Evolutionary conservation across 2,329 filamentous ascomycete species (phyloP).

Genomic region (Drechslerella coelobrocha): DNA sequence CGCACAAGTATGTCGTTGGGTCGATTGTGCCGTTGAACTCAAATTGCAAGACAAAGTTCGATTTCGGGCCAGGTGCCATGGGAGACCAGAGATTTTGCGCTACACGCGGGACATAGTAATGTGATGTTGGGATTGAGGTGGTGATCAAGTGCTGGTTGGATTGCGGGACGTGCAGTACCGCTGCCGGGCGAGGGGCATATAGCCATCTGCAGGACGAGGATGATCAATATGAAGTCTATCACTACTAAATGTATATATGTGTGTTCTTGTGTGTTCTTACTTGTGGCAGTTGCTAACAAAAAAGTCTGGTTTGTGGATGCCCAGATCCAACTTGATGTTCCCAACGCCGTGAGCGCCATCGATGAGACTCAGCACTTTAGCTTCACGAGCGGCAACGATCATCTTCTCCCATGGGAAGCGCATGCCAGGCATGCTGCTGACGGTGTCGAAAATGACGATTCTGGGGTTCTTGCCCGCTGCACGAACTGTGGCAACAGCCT

Average conservation of each 20-base stretch:
- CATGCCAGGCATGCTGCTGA: slow-evolving; percentile 79
- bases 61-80: slow-evolving; percentile 63
- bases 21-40: slow-evolving; percentile 80
- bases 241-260: background rate
- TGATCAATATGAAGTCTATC: slow-evolving; percentile 9
- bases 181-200: slow-evolving; percentile 77
- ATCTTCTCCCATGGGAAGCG: slow-evolving; percentile 78
- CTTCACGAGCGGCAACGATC: slow-evolving; percentile 68
- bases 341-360: slow-evolving; percentile 88
- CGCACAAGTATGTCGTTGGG: slow-evolving; percentile 72
- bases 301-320: slow-evolving; percentile 76
- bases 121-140: slow-evolving; percentile 78
- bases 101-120: slow-evolving; percentile 70
- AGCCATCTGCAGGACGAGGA: slow-evolving; percentile 69
- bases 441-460: slow-evolving; percentile 78
- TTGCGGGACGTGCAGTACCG: slow-evolving; percentile 77
- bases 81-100: slow-evolving; percentile 55
- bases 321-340: slow-evolving; percentile 74
- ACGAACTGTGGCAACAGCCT: slow-evolving; percentile 65
- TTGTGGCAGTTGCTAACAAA: slow-evolving; percentile 88
- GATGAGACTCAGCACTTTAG: slow-evolving; percentile 74
- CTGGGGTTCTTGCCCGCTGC: slow-evolving; percentile 68
- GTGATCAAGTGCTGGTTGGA: slow-evolving; percentile 78
- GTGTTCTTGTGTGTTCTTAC: slow-evolving; percentile 53
- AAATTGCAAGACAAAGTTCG: slow-evolving; percentile 66